These are phyloP conservation scores for Chaetomium fimeti DNA, from an alignment of 495 filamentous ascomycete genomes.

Conservation along the genomic window DNA sequence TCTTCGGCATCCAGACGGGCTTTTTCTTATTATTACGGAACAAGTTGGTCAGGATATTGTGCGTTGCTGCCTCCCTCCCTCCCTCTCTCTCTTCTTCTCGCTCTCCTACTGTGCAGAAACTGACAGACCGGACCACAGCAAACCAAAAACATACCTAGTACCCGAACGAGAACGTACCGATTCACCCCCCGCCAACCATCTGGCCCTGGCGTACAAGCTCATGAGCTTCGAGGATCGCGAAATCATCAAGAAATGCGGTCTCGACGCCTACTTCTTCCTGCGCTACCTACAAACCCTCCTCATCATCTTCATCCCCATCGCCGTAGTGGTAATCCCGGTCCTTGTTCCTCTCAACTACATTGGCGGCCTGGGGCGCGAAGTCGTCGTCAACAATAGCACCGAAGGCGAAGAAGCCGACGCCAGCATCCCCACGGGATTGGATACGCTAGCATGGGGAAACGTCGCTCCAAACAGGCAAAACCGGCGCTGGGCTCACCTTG, in stretches of 20 bases:
- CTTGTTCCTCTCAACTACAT: conserved; percentile 80
- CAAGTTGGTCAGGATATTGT: conserved; percentile 84
- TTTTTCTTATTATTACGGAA: conserved; percentile 75
- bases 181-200: conserved; percentile 67
- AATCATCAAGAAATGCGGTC: conserved; percentile 89
- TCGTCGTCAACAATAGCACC: conserved; percentile 43
- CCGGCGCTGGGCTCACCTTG: conserved; percentile 85
- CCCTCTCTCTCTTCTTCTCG: not conserved
- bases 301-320: conserved; percentile 84
- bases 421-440: conserved; percentile 57
- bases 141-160: conserved; percentile 88
- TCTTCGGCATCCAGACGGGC: conserved; percentile 76
- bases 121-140: conserved; percentile 44
- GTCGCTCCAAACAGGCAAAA: conserved; percentile 64
- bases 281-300: conserved; percentile 92
- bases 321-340: conserved; percentile 75
- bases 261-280: conserved; percentile 98
- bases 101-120: not conserved
- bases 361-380: conserved; percentile 64
- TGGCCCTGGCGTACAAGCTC: conserved; percentile 65
- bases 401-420: conserved; percentile 15
- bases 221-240: conserved; percentile 80
- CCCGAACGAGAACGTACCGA: conserved; percentile 80
- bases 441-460: conserved; percentile 88
- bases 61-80: conserved; percentile 36